Base-by-base conservation (phyloP, 805 yeast species). In the Candida montana region DNA sequence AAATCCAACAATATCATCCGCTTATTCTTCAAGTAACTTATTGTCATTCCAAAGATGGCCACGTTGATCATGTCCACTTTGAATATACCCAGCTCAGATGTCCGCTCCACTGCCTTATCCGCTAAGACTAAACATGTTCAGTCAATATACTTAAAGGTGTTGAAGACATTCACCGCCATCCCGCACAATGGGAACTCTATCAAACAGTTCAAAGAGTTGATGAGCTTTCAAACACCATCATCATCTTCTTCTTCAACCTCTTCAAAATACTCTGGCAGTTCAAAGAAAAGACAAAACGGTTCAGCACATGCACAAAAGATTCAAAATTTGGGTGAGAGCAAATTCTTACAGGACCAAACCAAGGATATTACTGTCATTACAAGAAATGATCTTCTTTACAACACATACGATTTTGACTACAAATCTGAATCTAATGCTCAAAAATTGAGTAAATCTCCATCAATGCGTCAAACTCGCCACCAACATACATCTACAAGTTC, bases 331-430 rank as follows among this genome's bases (percentile, higher is more conserved):
- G n/a, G 5, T 12, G 15, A 24, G 21, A 41, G 19, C 30, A 31
- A 36, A 19, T 13, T 10, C 10, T 15, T 36, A 17, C 18, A 29
- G 13, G 16, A 28, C 7, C 48, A 47, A 24, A 55, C 57, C 1
- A 57, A 54, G 33, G 38, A 48, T 33, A 47, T 57, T 35, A 49
- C 51, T 23, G 50, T 50, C 9, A 47, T 57, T 8, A 57, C 60
- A 1, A 50, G 61, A 37, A 50, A 51, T 33, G 61, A 57, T 37
- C 28, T 55, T 4, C 13, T 54, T 9, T 48, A 51, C 35, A 52
- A 51, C 23, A 49, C 34, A 3, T 50, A 48, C 37, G 37, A 44
- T 15, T 37, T 45, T 15, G 44, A 44, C 29, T 33, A 13, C 17
- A 31, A 24, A n/a, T 15, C 26, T 21, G 9, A 21, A 21, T 7